A percentile compares a stretch with the other conserved stretches of the same genome.
phyloP scores from a whole-genome alignment of 1,284 basidiomycete species.

The Grifola frondosa region DNA sequence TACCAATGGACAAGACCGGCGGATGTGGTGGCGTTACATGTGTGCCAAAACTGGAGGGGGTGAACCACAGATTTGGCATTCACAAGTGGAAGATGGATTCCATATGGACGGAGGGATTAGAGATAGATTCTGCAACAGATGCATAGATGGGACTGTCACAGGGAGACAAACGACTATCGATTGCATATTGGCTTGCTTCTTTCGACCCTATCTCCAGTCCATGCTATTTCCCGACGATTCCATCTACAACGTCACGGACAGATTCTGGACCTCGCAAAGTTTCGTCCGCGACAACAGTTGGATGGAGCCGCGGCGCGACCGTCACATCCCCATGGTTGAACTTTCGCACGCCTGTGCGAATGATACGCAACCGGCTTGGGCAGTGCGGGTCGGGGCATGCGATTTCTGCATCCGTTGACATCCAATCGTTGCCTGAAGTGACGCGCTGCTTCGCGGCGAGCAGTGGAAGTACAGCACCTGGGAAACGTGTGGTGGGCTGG shows the following conservation, averaged over 20 bases:
- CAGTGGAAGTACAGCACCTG: constrained; percentile 58
- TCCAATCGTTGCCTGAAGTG: constrained; percentile 60
- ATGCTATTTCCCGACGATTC: too few relatives aligned
- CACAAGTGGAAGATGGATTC: constrained; percentile 46
- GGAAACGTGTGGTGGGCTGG: neutral
- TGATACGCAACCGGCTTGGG: constrained; percentile 52
- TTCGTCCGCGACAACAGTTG: neutral
- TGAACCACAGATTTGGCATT: constrained; percentile 84
- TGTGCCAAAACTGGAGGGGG: constrained; percentile 71
- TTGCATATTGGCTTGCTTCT: too few relatives aligned
- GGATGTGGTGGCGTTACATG: constrained; percentile 73
- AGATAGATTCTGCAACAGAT: constrained; percentile 41
- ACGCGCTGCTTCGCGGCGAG: constrained; percentile 62
- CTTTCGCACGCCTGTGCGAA: constrained; percentile 45
- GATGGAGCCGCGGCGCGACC: constrained; percentile 45
- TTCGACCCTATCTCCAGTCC: too few relatives aligned
- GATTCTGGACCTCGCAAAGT: neutral
- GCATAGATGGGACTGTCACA: constrained; percentile 39
- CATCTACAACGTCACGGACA: too few relatives aligned
- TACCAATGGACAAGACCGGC: constrained; percentile 70
- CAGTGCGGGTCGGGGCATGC: constrained; percentile 67
- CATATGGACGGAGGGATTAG: constrained; percentile 22
- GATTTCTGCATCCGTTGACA: constrained; percentile 61
- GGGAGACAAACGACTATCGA: too few relatives aligned
- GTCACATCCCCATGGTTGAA: constrained; percentile 58